These are phyloP conservation scores for Hypoxylon sp. DNA, from an alignment of 2,329 filamentous ascomycete genomes.

Conservation along the genomic window DNA sequence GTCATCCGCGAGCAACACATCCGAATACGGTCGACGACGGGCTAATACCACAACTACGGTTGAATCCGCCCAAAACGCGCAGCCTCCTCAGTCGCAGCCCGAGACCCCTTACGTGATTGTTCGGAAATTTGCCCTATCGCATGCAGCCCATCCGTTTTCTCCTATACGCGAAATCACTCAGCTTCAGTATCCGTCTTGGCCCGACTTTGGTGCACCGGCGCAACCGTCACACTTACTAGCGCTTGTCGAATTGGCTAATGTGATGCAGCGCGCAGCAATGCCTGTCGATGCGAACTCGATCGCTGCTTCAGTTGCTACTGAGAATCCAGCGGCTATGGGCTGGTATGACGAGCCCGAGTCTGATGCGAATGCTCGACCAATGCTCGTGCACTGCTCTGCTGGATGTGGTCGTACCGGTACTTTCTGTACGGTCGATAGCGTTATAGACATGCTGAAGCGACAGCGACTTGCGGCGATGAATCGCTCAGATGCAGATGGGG, in stretches of 20 bases:
- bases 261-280: slow-evolving; percentile 73
- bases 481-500: slow-evolving; percentile 59
- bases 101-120: slow-evolving; percentile 84
- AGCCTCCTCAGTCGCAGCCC: slow-evolving; percentile 51
- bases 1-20: slow-evolving; percentile 47
- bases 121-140: slow-evolving; percentile 87
- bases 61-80: slow-evolving; percentile 54
- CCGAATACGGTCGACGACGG: slow-evolving; percentile 64
- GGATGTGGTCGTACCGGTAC: slow-evolving; percentile 96
- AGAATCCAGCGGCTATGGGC: slow-evolving; percentile 56
- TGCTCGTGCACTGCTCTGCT: slow-evolving; percentile 95
- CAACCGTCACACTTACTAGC: slow-evolving; percentile 89
- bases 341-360: slow-evolving; percentile 74
- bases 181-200: slow-evolving; percentile 95
- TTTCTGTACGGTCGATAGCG: slow-evolving; percentile 96
- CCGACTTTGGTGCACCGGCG: slow-evolving; percentile 93
- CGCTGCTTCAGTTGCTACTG: slow-evolving; percentile 51
- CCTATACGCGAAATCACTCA: slow-evolving; percentile 95
- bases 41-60: slow-evolving; percentile 68
- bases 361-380: slow-evolving; percentile 71
- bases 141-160: slow-evolving; percentile 82
- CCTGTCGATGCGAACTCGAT: slow-evolving; percentile 63
- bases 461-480: slow-evolving; percentile 67
- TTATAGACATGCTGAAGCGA: slow-evolving; percentile 96
- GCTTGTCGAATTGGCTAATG: slow-evolving; percentile 88